These are phyloP conservation scores for Phytophthora quininea DNA, from an alignment of 352 stramenopile species.

Conservation along the genomic window DNA sequence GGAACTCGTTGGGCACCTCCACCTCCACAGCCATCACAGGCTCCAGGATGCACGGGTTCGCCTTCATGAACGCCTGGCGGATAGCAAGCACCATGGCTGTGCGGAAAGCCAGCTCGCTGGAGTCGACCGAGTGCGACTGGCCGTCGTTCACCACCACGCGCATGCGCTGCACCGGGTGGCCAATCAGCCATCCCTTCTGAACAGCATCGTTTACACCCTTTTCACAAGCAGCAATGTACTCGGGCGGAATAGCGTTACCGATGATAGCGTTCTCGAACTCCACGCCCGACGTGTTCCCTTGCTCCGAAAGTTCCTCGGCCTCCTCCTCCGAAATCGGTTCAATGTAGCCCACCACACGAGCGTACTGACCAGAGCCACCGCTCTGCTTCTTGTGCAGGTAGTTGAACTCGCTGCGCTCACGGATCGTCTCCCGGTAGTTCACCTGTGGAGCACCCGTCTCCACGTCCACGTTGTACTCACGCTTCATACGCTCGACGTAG, in stretches of 20 bases:
- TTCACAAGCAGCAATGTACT: slow-evolving; percentile 98
- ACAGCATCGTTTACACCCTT: slow-evolving; percentile 98
- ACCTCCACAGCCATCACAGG: slow-evolving; percentile 97
- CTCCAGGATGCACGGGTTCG: slow-evolving; percentile 94
- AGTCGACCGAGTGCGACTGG: slow-evolving; percentile 97
- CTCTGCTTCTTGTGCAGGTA: slow-evolving; percentile 99
- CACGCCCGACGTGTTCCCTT: slow-evolving; percentile 55
- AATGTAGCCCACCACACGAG: slow-evolving; percentile 97
- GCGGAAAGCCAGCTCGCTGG: slow-evolving; percentile 98
- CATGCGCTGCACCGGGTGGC: slow-evolving; percentile 93
- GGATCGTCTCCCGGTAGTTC: slow-evolving; percentile 99
- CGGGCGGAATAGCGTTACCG: slow-evolving; percentile 98
- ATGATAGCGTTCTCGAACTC: slow-evolving; percentile 98
- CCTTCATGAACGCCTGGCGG: slow-evolving; percentile 93
- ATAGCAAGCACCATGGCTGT: slow-evolving; percentile 96
- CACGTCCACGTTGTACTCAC: slow-evolving; percentile 97
- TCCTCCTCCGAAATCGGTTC: slow-evolving; percentile 93
- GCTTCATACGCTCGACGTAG: slow-evolving; percentile 99
- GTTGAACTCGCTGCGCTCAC: slow-evolving; percentile 94
- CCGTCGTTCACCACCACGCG: slow-evolving; percentile 91
- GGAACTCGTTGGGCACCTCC: slow-evolving; percentile 95
- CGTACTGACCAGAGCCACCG: slow-evolving; percentile 97
- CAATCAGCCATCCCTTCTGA: slow-evolving; percentile 95
- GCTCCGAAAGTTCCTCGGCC: slow-evolving; percentile 54
- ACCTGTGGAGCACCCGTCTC: slow-evolving; percentile 94